These are phyloP conservation scores for Gastrolobium bilobum DNA, from an alignment of 306 rosid genomes.

Conservation along the genomic window DNA sequence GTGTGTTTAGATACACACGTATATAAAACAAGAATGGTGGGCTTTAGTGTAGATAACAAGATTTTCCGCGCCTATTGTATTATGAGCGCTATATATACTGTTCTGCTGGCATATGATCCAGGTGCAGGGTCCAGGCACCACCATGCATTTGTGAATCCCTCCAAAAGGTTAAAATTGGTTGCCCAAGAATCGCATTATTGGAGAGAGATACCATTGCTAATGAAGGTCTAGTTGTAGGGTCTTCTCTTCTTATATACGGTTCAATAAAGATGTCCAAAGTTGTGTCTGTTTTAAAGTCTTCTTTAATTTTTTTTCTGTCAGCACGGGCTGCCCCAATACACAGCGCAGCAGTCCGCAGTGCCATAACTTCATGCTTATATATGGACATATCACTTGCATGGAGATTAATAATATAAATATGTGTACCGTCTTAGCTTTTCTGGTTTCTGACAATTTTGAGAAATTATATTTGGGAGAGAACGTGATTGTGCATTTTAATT, in stretches of 20 bases:
- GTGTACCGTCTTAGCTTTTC: background rate
- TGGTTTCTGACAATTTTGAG: too few relatives aligned
- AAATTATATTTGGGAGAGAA: background rate
- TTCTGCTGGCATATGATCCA: conserved; percentile 50
- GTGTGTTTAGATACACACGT: too few relatives aligned
- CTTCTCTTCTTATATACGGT: background rate
- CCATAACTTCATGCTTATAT: conserved; percentile 27
- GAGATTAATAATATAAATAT: background rate
- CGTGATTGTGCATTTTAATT: background rate
- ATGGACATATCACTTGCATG: conserved; percentile 22
- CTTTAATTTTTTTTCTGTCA: background rate
- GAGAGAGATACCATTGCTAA: conserved; percentile 34
- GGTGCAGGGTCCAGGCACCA: conserved; percentile 51
- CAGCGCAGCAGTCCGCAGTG: background rate
- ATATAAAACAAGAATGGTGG: too few relatives aligned
- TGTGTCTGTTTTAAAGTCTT: conserved; percentile 11
- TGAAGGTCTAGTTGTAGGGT: conserved; percentile 38
- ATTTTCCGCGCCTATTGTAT: conserved; percentile 41
- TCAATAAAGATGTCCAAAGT: conserved; percentile 12
- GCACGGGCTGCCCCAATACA: background rate
- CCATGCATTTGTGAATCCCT: conserved; percentile 56
- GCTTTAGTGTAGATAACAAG: conserved; percentile 4
- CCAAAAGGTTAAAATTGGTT: conserved; percentile 62
- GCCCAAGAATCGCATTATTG: conserved; percentile 55
- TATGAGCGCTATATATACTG: conserved; percentile 41